Percentiles rank a stretch among this genome's conserved stretches.
These are phyloP conservation scores for Alloteropsis semialata DNA, from an alignment of 176 grass and related monocot species.

Conservation along the genomic window DNA sequence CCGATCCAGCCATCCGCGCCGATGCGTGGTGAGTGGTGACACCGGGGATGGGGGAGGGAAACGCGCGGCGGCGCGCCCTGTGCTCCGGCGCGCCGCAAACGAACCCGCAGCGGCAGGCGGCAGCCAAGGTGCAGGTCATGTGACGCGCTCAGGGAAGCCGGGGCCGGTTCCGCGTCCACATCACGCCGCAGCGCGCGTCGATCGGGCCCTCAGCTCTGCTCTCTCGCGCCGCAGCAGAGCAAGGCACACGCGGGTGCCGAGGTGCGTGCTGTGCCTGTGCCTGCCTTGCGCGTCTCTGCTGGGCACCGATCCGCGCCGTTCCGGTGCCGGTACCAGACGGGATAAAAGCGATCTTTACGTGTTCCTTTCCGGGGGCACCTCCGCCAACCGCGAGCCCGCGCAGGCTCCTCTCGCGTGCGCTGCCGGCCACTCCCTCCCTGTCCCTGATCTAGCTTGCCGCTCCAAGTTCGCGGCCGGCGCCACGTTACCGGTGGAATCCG, in stretches of 20 bases:
- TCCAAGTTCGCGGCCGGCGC: background rate
- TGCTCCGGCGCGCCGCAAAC: background rate
- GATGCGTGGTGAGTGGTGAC: no score
- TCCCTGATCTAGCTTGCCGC: background rate
- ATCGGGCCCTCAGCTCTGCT: no score
- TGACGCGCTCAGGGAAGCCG: no score
- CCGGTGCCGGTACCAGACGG: background rate
- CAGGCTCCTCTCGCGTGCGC: background rate
- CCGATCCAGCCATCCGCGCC: no score
- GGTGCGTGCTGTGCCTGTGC: background rate
- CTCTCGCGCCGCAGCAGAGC: no score
- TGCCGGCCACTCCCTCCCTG: no score
- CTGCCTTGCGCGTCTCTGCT: no score
- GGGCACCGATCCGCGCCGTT: no score
- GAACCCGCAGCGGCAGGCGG: no score
- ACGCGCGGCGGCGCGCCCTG: background rate
- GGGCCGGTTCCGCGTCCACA: slow-evolving; percentile 8
- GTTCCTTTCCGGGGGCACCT: background rate
- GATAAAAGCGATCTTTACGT: slow-evolving; percentile 8
- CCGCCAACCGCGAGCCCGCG: background rate
- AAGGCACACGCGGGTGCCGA: no score
- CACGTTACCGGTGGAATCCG: background rate
- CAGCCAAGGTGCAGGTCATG: no score
- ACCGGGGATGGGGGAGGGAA: no score
- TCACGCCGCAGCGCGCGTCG: background rate